A percentile compares a stretch with the other conserved stretches of the same genome.
Conservation (phyloP, 2,329 filamentous ascomycete genomes). For the Ophiostoma angusticollis region DNA sequence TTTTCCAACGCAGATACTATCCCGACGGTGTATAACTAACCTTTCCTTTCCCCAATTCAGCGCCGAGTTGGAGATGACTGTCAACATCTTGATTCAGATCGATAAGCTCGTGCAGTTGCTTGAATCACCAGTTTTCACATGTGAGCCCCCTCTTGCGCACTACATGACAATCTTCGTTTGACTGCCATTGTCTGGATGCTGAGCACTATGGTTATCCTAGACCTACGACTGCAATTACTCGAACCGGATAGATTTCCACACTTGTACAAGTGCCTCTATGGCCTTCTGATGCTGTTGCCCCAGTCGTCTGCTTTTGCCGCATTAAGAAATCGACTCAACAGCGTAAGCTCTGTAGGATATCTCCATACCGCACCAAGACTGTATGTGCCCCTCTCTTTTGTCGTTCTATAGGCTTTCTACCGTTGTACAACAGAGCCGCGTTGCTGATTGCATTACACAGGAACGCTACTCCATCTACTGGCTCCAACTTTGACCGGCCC, state of each 20-base stretch:
- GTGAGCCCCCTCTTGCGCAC: conserved; percentile 43
- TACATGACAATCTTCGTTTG: too few species aligned
- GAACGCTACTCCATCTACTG: conserved; percentile 33
- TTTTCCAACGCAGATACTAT: too few species aligned
- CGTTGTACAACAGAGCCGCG: conserved; percentile 10
- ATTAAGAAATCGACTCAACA: conserved; percentile 90
- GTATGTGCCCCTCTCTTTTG: conserved; percentile 39
- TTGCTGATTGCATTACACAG: conserved; percentile 18
- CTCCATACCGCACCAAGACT: conserved; percentile 68
- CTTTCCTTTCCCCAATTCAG: too few species aligned
- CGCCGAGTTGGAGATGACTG: conserved; percentile 95
- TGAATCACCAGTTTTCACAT: conserved; percentile 95
- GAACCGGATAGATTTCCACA: conserved; percentile 93
- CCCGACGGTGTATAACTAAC: too few species aligned
- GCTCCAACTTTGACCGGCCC: conserved; percentile 53
- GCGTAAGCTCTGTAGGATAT: conserved; percentile 92
- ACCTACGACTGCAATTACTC: conserved; percentile 84
- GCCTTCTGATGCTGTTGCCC: conserved; percentile 92
- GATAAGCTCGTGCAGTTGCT: conserved; percentile 95
- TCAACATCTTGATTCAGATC: conserved; percentile 96
- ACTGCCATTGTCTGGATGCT: too few species aligned
- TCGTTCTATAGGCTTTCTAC: background rate
- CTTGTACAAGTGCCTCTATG: conserved; percentile 95
- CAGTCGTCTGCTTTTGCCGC: conserved; percentile 96
- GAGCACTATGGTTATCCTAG: too few species aligned